These are phyloP conservation scores for Tephrocybe sp. DNA, from an alignment of 768 basidiomycete genomes.

Conservation along the genomic window DNA sequence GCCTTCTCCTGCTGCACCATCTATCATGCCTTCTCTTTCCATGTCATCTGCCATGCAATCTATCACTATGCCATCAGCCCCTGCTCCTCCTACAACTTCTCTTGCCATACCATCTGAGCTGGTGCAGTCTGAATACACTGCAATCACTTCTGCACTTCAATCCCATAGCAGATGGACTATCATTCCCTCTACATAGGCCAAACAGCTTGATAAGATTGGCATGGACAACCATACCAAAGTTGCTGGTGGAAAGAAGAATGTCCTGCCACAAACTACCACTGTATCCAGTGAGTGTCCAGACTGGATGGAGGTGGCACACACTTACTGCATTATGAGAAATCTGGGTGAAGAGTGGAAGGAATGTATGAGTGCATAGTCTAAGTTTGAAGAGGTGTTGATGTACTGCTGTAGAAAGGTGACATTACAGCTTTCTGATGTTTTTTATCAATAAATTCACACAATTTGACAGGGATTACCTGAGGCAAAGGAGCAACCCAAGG, in stretches of 20 bases:
- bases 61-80: too few species aligned
- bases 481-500: constrained; percentile 6
- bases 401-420: constrained; percentile 1
- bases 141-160: background rate
- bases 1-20: too few species aligned
- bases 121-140: background rate
- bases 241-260: constrained; percentile 6
- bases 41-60: too few species aligned
- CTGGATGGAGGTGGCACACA: background rate
- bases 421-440: background rate
- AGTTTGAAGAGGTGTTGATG: constrained; percentile 6
- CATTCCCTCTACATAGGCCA: constrained; percentile 6
- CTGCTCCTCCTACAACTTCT: background rate
- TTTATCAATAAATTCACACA: background rate
- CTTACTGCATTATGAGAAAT: background rate
- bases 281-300: background rate
- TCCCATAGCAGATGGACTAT: background rate
- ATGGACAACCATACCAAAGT: background rate
- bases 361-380: constrained; percentile 6
- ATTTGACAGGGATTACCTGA: background rate
- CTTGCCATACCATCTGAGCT: background rate
- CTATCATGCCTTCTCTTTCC: too few species aligned
- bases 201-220: background rate
- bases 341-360: background rate
- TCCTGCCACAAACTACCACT: background rate